A percentile compares a stretch with the other conserved stretches of the same genome.
These are phyloP conservation scores for Cladosporium colombiae DNA, from an alignment of 2,329 filamentous ascomycete genomes.

Conservation along the genomic window DNA sequence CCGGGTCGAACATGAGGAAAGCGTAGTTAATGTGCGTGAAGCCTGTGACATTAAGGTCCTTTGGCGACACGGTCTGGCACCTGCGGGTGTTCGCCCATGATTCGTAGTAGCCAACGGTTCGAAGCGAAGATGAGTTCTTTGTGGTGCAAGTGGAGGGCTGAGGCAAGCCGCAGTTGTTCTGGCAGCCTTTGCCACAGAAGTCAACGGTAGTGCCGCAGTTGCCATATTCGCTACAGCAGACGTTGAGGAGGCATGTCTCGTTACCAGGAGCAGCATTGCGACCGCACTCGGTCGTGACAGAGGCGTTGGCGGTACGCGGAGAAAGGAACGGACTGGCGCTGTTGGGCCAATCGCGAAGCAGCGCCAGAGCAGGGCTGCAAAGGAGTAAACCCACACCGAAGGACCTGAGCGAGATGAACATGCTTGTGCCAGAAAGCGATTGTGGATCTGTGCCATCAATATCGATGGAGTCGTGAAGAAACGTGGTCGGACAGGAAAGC, in stretches of 20 bases:
- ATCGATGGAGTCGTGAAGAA: neutral
- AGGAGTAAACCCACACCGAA: neutral
- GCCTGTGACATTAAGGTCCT: constrained; percentile 17
- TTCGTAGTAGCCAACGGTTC: constrained; percentile 27
- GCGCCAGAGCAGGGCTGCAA: neutral
- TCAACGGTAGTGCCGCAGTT: constrained; percentile 24
- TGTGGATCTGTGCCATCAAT: neutral
- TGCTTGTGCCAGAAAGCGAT: neutral
- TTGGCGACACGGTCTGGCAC: constrained; percentile 19
- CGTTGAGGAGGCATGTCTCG: constrained; percentile 27
- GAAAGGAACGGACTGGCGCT: neutral
- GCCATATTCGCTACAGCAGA: constrained; percentile 26
- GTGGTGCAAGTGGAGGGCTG: neutral
- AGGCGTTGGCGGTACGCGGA: neutral
- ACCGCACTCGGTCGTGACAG: constrained; percentile 22
- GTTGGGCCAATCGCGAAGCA: neutral
- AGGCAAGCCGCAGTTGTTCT: constrained; percentile 5
- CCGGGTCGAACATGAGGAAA: constrained; percentile 39
- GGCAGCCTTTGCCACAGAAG: constrained; percentile 24
- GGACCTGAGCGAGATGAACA: neutral
- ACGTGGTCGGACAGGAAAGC: neutral
- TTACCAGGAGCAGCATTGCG: constrained; percentile 19
- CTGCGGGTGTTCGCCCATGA: constrained; percentile 22
- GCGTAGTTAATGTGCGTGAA: constrained; percentile 27
- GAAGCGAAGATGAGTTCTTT: neutral